Evolutionary conservation across 2,329 filamentous ascomycete species (phyloP).

Genomic region (Davidsoniella virescens): DNA sequence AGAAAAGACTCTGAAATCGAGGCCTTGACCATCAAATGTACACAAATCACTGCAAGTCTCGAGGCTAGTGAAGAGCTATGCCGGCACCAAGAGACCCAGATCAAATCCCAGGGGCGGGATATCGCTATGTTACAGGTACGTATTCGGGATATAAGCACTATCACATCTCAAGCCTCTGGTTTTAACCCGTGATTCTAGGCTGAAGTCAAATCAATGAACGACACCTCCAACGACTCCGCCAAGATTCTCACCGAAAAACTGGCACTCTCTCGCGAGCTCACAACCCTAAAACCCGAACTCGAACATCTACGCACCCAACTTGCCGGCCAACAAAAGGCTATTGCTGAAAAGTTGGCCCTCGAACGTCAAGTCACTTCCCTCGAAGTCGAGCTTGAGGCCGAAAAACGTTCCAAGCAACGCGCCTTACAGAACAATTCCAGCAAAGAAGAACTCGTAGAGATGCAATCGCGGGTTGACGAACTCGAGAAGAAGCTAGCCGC

Average conservation of each 20-base stretch:
- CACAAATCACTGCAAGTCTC: slow-evolving; percentile 27
- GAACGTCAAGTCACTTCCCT: slow-evolving; percentile 62
- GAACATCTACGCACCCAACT: slow-evolving; percentile 40
- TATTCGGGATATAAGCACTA: neutral
- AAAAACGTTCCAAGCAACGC: slow-evolving; percentile 32
- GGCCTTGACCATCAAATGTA: slow-evolving; percentile 24
- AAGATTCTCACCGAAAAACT: slow-evolving; percentile 48
- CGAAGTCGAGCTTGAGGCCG: slow-evolving; percentile 69
- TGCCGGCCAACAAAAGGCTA: slow-evolving; percentile 44
- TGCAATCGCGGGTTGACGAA: slow-evolving; percentile 22
- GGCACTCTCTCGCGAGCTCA: slow-evolving; percentile 34
- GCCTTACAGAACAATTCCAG: slow-evolving; percentile 18
- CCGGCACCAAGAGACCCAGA: slow-evolving; percentile 29
- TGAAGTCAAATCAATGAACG: slow-evolving; percentile 54
- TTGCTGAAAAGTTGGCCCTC: slow-evolving; percentile 65
- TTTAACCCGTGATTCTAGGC: slow-evolving; percentile 29
- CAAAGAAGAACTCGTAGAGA: slow-evolving; percentile 28
- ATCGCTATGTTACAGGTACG: slow-evolving; percentile 32
- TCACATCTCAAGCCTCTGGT: neutral
- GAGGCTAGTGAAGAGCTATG: slow-evolving; percentile 26
- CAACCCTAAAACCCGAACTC: slow-evolving; percentile 36
- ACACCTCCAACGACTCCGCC: slow-evolving; percentile 50
- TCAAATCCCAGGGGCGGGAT: slow-evolving; percentile 33
- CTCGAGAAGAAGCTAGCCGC: slow-evolving; percentile 22
- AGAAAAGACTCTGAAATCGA: slow-evolving; percentile 45